Evolutionary conservation across 2,329 filamentous ascomycete species (phyloP).

Genomic region (Davidsoniella virescens): DNA sequence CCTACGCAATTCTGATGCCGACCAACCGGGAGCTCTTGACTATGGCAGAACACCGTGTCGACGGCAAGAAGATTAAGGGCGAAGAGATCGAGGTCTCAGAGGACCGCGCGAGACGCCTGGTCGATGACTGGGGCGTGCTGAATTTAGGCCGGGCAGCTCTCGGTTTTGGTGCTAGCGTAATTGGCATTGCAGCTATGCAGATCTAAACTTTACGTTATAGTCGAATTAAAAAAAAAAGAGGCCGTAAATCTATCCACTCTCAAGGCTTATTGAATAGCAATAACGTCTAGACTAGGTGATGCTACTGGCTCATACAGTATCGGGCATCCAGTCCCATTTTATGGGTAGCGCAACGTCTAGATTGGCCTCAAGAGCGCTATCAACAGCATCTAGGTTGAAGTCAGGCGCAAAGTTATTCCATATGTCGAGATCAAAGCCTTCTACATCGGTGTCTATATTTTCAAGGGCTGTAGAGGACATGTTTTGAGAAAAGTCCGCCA

Average conservation of each 20-base stretch:
- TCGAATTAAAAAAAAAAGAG: background rate
- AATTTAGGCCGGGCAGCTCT: constrained; percentile 10
- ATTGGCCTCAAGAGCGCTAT: constrained; percentile 37
- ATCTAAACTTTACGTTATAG: background rate
- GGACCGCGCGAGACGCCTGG: constrained; percentile 3
- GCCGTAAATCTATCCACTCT: background rate
- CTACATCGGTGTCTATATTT: background rate
- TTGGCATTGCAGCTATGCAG: constrained; percentile 6
- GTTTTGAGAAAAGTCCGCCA: constrained; percentile 1
- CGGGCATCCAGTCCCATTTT: constrained; percentile 31
- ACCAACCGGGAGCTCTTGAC: constrained; percentile 6
- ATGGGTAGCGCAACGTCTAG: constrained; percentile 36
- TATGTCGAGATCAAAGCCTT: constrained; percentile 10
- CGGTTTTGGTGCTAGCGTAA: background rate
- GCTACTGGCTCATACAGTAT: constrained; percentile 19
- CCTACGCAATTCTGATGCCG: constrained; percentile 4
- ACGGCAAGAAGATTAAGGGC: background rate
- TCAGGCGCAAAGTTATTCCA: constrained; percentile 30
- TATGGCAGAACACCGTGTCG: constrained; percentile 1
- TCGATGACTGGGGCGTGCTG: constrained; percentile 9
- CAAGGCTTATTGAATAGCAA: no score
- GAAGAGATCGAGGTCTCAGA: background rate
- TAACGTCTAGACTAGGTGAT: no score
- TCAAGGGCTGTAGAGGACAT: background rate
- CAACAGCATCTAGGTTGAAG: constrained; percentile 36